These are phyloP conservation scores for Candida morakotiae DNA, from an alignment of 805 yeast genomes.

Conservation along the genomic window DNA sequence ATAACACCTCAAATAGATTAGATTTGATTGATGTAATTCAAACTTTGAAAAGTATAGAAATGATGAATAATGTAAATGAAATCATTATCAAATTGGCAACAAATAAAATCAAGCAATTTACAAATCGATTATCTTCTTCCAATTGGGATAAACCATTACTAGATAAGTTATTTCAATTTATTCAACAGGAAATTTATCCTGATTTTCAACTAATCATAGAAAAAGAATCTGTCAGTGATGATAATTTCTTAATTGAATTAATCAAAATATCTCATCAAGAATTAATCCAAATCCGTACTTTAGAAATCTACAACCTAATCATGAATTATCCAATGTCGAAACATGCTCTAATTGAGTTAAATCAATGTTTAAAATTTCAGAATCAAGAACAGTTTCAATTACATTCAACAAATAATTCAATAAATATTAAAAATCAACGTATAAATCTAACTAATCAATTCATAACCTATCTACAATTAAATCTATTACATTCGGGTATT, in stretches of 20 bases:
- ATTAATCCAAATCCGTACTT: slow-evolving; percentile 44
- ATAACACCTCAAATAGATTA: slow-evolving; percentile 2
- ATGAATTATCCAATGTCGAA: slow-evolving; percentile 48
- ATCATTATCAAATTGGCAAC: slow-evolving; percentile 36
- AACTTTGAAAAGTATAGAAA: slow-evolving; percentile 16
- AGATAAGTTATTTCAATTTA: slow-evolving; percentile 30
- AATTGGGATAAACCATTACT: slow-evolving; percentile 40
- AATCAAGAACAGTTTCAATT: too few species aligned
- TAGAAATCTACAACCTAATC: slow-evolving; percentile 59
- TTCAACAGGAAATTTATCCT: slow-evolving; percentile 35
- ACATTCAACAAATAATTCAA: too few species aligned
- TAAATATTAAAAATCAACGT: slow-evolving; percentile 37
- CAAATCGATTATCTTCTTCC: slow-evolving; percentile 23
- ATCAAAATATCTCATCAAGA: slow-evolving; percentile 36
- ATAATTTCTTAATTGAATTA: slow-evolving; percentile 21
- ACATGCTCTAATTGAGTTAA: slow-evolving; percentile 55
- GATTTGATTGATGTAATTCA: slow-evolving; percentile 15
- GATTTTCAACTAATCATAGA: too few species aligned
- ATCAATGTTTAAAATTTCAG: slow-evolving; percentile 42
- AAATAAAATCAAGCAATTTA: slow-evolving; percentile 27
- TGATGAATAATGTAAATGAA: slow-evolving; percentile 19
- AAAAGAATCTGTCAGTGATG: too few species aligned
- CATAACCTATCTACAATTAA: slow-evolving; percentile 36
- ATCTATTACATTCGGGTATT: slow-evolving; percentile 74
- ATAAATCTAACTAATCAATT: slow-evolving; percentile 49